These are phyloP conservation scores for Colletotrichum sp. DNA, from an alignment of 2,329 filamentous ascomycete genomes.

Conservation along the genomic window DNA sequence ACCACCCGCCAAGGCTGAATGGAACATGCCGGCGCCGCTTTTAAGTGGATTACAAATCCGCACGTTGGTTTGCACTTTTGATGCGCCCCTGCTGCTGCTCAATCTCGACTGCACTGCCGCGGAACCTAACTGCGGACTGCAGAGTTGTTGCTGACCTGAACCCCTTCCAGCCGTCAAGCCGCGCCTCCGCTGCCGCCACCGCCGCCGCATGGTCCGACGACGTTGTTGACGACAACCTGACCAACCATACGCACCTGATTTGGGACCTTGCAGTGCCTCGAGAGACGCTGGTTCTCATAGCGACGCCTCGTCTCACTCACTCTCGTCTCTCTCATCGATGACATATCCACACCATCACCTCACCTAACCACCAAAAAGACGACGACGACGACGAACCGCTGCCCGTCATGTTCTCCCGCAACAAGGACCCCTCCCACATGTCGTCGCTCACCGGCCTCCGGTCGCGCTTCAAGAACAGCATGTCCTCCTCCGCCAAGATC, in stretches of 20 bases:
- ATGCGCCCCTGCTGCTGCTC: not conserved
- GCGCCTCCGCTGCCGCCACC: not conserved
- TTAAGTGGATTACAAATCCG: constrained; percentile 20
- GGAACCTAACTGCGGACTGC: not conserved
- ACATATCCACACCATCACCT: not conserved
- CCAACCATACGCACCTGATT: not conserved
- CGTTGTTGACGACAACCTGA: not conserved
- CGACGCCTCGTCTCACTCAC: not conserved
- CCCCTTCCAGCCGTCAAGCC: not conserved
- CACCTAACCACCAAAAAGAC: not conserved
- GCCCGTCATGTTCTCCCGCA: constrained; percentile 13
- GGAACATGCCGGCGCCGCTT: not conserved
- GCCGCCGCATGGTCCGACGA: not conserved
- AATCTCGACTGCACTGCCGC: not conserved
- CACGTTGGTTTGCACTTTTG: not conserved
- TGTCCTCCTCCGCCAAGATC: constrained; percentile 28
- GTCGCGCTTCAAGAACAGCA: constrained; percentile 11
- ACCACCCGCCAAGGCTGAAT: not conserved
- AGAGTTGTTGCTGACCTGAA: not conserved
- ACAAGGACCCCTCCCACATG: not conserved
- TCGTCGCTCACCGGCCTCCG: constrained; percentile 3
- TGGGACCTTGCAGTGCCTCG: not conserved
- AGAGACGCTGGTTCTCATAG: not conserved
- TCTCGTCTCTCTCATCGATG: not conserved
- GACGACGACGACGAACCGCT: not conserved